These are phyloP conservation scores for Cucurbita pepo DNA, from an alignment of 306 rosid genomes.

Conservation along the genomic window DNA sequence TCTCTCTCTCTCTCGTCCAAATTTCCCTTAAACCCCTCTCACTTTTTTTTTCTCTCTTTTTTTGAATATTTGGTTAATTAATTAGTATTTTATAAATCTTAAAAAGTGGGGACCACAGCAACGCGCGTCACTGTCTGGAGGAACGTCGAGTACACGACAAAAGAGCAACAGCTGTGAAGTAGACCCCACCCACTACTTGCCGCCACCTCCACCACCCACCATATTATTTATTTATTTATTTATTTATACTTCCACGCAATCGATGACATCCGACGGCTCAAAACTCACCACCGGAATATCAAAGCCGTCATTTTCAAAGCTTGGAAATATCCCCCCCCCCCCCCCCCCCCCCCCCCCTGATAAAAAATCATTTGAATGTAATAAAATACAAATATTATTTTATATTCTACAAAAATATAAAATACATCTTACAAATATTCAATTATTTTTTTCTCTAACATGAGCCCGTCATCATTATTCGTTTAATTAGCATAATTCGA, in stretches of 20 bases:
- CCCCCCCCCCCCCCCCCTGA: not conserved
- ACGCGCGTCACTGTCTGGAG: not conserved
- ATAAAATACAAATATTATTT: too few species aligned
- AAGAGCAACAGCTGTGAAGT: constrained; percentile 1
- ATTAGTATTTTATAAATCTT: not conserved
- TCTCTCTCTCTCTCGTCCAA: not conserved
- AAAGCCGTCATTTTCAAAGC: not conserved
- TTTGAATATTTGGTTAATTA: not conserved
- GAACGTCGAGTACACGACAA: not conserved
- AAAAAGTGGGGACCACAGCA: not conserved
- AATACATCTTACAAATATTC: too few species aligned
- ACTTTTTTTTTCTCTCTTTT: not conserved
- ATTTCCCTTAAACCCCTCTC: not conserved
- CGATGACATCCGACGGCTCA: not conserved
- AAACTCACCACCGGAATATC: not conserved
- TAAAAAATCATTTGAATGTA: too few species aligned
- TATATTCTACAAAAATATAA: too few species aligned
- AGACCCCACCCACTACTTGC: constrained; percentile 2
- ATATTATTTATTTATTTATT: not conserved
- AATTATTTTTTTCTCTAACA: too few species aligned
- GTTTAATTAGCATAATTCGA: too few species aligned
- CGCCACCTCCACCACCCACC: constrained; percentile 5
- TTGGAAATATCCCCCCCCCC: not conserved
- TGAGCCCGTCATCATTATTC: too few species aligned
- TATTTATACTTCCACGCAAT: not conserved